Conservation (phyloP, 306 rosid genomes). For the Myrica gale region DNA sequence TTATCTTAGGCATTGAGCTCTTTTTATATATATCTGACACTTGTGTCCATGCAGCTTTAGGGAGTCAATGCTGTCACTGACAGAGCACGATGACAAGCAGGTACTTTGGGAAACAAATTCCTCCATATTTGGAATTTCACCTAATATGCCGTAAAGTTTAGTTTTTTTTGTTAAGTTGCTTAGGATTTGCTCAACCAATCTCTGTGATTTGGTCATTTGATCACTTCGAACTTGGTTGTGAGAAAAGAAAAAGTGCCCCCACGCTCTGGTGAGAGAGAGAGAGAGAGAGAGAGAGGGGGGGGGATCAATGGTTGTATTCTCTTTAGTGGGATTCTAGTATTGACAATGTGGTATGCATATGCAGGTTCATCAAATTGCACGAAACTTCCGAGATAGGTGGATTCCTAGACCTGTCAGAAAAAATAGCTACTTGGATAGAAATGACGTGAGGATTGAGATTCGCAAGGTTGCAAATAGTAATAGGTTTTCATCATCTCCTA, state of each 20-base stretch:
- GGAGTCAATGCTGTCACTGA: slow-evolving; percentile 83
- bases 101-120: slow-evolving; percentile 36
- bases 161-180: not conserved
- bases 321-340: slow-evolving; percentile 10
- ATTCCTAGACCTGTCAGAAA: slow-evolving; percentile 62
- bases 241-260: too few species aligned
- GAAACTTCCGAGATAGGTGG: slow-evolving; percentile 95
- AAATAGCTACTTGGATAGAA: slow-evolving; percentile 58
- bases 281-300: too few species aligned
- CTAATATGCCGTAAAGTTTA: not conserved
- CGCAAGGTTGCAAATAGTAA: slow-evolving; percentile 54
- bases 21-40: slow-evolving; percentile 31
- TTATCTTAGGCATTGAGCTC: slow-evolving; percentile 16
- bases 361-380: slow-evolving; percentile 97
- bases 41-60: slow-evolving; percentile 71
- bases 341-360: slow-evolving; percentile 27
- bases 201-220: slow-evolving; percentile 1
- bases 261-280: too few species aligned
- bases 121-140: not conserved
- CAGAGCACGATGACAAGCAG: slow-evolving; percentile 98
- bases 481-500: slow-evolving; percentile 48
- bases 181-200: slow-evolving; percentile 2
- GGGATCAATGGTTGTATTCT: not conserved
- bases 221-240: not conserved
- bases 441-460: slow-evolving; percentile 57